Base-by-base conservation (phyloP, 164 flowering plant genomes). In the Stephania japonica region DNA sequence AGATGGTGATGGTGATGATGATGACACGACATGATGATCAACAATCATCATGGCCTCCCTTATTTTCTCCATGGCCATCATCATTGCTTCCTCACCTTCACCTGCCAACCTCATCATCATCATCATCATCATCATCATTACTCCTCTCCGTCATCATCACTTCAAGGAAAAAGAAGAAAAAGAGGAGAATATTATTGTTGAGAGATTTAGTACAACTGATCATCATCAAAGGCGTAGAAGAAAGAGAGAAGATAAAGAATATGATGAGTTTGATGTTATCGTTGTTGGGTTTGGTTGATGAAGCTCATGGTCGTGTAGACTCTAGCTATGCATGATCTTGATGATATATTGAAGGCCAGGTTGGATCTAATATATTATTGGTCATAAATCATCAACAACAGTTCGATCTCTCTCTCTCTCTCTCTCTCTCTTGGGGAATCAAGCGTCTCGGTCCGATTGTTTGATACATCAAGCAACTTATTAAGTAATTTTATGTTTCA, bases 1-100 rank as follows among this genome's bases (percentile, higher is more conserved):
- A 32, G 4, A 0, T 32, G 38, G 38, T 32, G 38, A 4, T 32
- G 38, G 38, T 32, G 38, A 32, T 32, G 38, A 32, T 32, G 38
- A 32, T 32, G 38, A 4, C 38, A 32, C 38, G 38, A 32, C 38
- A 32, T 32, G 38, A 32, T 32, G 38, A 26, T 80, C 86, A 81
- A 72, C 78, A 81, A 83, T 83, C 81, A 84, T 83, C 83, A 83
- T 83, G 83, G 42, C 86, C 67, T 80, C 84, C 44, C 75, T 11
- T 78, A 53, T 80, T 75, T 69, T 75, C 75, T 32, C 23, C 78
- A 18, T 72, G 78, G 24, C 50, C 87, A 70, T 73, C 79, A 80
- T 78, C 81, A 77, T 80, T 70, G 68, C 78, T 79, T 72, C 78
- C 74, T 59, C 77, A 62, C 77, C 71, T 12, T 41, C 72, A n/a